Percentiles rank a stretch among this genome's conserved stretches.
Conservation (phyloP, 1,284 basidiomycete species). For the Marasmius tenuissimus region DNA sequence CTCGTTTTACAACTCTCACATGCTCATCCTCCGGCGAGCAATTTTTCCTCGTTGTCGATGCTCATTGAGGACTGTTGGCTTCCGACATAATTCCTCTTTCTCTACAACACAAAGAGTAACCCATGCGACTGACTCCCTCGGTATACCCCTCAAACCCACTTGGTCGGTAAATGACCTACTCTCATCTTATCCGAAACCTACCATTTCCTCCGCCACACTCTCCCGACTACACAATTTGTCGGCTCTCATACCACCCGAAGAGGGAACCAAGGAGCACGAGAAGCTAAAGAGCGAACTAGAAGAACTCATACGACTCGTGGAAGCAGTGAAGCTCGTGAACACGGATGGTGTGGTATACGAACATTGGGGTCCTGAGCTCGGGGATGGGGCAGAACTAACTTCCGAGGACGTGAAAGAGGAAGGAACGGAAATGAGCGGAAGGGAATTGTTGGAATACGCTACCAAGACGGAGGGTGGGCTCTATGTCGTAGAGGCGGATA, state of each 20-base stretch:
- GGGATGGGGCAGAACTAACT: constrained; percentile 35
- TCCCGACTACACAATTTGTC: constrained; percentile 66
- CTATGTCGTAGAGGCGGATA: constrained; percentile 42
- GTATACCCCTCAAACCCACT: constrained; percentile 62
- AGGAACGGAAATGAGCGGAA: constrained; percentile 33
- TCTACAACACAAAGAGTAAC: too few species aligned
- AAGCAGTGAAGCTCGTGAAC: constrained; percentile 71
- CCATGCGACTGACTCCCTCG: constrained; percentile 48
- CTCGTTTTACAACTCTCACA: constrained; percentile 16
- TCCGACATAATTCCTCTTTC: too few species aligned
- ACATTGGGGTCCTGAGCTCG: constrained; percentile 10
- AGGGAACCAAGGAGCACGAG: constrained; percentile 50
- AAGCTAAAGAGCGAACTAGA: constrained; percentile 58
- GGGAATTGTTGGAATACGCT: constrained; percentile 49
- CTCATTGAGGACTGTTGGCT: neutral
- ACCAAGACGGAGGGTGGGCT: constrained; percentile 40
- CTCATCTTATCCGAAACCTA: constrained; percentile 71
- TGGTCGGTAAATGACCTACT: constrained; percentile 78
- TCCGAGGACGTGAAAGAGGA: constrained; percentile 14
- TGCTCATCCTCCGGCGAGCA: constrained; percentile 22
- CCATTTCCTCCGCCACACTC: constrained; percentile 53
- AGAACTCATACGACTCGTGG: constrained; percentile 70
- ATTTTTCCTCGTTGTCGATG: constrained; percentile 2
- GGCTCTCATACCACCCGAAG: constrained; percentile 62
- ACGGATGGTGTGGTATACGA: constrained; percentile 26